These are phyloP conservation scores for Ophiostoma himal-ulmi DNA, from an alignment of 2,329 filamentous ascomycete genomes.

Conservation along the genomic window DNA sequence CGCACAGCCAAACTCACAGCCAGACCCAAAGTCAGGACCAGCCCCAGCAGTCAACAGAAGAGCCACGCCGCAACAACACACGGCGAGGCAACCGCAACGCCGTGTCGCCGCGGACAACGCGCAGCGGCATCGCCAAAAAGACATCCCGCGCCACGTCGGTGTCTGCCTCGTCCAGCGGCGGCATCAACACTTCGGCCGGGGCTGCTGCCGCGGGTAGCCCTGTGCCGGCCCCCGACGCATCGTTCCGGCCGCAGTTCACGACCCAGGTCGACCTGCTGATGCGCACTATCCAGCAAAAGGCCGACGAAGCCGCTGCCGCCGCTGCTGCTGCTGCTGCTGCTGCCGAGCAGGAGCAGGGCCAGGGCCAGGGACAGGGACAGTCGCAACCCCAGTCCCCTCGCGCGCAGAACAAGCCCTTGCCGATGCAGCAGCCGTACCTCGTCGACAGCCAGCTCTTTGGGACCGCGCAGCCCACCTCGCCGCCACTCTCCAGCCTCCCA, in stretches of 20 bases:
- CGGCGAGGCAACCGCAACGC: background rate
- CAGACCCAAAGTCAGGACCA: background rate
- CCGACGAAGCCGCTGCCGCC: slow-evolving; percentile 33
- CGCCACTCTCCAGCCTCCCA: background rate
- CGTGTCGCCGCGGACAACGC: background rate
- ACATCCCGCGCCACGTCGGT: background rate
- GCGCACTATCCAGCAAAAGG: slow-evolving; percentile 74
- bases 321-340: slow-evolving; percentile 27
- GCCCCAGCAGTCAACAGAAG: background rate
- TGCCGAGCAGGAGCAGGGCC: slow-evolving; percentile 15
- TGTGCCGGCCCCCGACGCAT: slow-evolving; percentile 26
- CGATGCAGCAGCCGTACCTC: background rate
- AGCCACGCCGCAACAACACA: background rate
- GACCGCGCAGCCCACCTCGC: background rate
- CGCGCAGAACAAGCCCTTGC: background rate
- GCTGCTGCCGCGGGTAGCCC: slow-evolving; percentile 29
- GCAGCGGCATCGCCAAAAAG: background rate
- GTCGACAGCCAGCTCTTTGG: background rate
- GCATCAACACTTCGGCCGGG: slow-evolving; percentile 33
- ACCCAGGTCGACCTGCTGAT: slow-evolving; percentile 84
- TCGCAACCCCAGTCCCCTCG: background rate
- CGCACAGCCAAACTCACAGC: background rate
- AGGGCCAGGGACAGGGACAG: slow-evolving; percentile 37
- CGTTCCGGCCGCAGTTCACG: slow-evolving; percentile 51
- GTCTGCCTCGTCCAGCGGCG: slow-evolving; percentile 14